These are phyloP conservation scores for Aspergillus luchuensis DNA, from an alignment of 2,329 filamentous ascomycete genomes.

Conservation along the genomic window DNA sequence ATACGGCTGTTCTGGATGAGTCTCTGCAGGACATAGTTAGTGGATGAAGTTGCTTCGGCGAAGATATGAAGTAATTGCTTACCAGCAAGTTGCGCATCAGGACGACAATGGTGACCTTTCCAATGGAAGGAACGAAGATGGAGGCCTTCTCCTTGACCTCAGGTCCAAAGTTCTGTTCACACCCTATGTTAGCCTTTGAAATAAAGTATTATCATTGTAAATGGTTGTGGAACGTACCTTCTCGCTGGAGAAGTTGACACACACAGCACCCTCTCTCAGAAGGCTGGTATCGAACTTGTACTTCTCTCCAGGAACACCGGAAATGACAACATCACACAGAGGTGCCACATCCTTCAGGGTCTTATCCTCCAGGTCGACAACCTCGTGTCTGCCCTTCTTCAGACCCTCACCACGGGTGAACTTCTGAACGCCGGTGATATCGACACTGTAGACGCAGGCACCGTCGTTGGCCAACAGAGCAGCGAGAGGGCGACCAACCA, in stretches of 20 bases:
- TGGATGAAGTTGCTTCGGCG: not conserved
- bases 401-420: constrained; percentile 90
- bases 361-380: constrained; percentile 79
- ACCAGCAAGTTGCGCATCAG: constrained; percentile 86
- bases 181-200: constrained; percentile 4
- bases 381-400: constrained; percentile 81
- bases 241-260: constrained; percentile 96
- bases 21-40: constrained; percentile 32
- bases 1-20: constrained; percentile 47
- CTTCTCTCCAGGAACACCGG: constrained; percentile 81
- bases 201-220: not conserved
- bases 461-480: constrained; percentile 95
- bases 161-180: constrained; percentile 73
- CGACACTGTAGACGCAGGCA: constrained; percentile 91
- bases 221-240: constrained; percentile 53
- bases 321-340: constrained; percentile 90
- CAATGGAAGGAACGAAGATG: constrained; percentile 95
- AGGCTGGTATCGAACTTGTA: constrained; percentile 88
- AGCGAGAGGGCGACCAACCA: constrained; percentile 89
- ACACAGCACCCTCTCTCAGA: constrained; percentile 88
- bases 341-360: constrained; percentile 78
- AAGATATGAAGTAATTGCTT: constrained; percentile 42
- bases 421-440: constrained; percentile 85
- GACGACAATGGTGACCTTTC: constrained; percentile 95
- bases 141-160: constrained; percentile 93